A percentile compares a stretch with the other conserved stretches of the same genome.
Evolutionary conservation across 176 grass and related monocot genomes (phyloP).

Genomic region (Eragrostis nindensis): DNA sequence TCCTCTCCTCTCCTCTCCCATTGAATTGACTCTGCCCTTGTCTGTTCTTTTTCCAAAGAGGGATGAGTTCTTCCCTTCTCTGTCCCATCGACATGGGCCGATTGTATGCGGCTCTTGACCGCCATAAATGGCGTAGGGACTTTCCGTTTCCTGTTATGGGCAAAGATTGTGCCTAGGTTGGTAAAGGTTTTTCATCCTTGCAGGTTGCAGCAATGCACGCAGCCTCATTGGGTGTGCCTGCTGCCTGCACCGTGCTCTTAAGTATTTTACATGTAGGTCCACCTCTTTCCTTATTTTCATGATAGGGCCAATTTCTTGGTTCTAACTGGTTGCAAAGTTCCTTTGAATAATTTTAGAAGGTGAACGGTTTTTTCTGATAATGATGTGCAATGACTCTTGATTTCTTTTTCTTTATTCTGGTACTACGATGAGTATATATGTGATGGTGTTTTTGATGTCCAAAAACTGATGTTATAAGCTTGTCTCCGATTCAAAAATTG

Average conservation of each 20-base stretch:
- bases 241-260: background rate
- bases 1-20: background rate
- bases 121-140: conserved; percentile 10
- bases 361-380: background rate
- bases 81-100: conserved; percentile 26
- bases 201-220: too few relatives aligned
- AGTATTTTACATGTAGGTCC: background rate
- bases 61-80: background rate
- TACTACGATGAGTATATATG: background rate
- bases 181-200: conserved; percentile 4
- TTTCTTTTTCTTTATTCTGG: too few relatives aligned
- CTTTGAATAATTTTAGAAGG: too few relatives aligned
- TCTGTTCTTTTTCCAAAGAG: conserved; percentile 17
- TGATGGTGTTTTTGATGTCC: background rate
- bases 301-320: background rate
- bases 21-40: background rate
- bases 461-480: background rate
- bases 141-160: conserved; percentile 3
- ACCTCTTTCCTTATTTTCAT: background rate
- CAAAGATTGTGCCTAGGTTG: background rate
- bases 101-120: conserved; percentile 19
- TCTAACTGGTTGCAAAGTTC: too few relatives aligned
- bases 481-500: background rate
- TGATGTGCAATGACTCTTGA: background rate
- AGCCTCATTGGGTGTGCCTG: background rate